Conservation (phyloP, 1,139 yeast genomes). For the Candida pseudoviswanathii region DNA sequence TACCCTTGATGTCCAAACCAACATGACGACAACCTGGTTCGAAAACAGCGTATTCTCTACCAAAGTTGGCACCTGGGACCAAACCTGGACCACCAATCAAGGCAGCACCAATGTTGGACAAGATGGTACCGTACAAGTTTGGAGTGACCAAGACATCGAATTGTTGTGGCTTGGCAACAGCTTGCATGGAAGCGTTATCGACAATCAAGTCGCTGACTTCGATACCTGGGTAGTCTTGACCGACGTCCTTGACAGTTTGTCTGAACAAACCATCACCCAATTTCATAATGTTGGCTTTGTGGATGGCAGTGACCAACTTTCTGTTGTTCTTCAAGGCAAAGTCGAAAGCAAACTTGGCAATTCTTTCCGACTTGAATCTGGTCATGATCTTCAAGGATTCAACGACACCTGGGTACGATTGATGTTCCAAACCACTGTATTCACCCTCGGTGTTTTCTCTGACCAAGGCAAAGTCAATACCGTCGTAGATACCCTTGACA, state of each 20-base stretch:
- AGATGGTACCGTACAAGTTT: slow-evolving; percentile 95
- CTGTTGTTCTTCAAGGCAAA: slow-evolving; percentile 92
- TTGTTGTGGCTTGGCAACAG: slow-evolving; percentile 97
- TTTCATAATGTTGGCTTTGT: slow-evolving; percentile 99
- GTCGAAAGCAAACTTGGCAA: slow-evolving; percentile 96
- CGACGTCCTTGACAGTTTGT: slow-evolving; percentile 88
- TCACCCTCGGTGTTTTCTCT: slow-evolving; percentile 99
- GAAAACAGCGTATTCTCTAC: slow-evolving; percentile 96
- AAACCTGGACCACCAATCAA: slow-evolving; percentile 98
- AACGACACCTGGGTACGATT: slow-evolving; percentile 96
- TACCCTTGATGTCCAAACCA: slow-evolving; percentile 94
- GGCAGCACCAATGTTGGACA: slow-evolving; percentile 98
- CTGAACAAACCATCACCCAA: slow-evolving; percentile 98
- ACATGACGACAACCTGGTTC: slow-evolving; percentile 99
- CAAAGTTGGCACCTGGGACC: slow-evolving; percentile 98
- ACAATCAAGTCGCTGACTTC: slow-evolving; percentile 91
- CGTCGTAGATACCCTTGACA: slow-evolving; percentile 83
- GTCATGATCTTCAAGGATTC: slow-evolving; percentile 96
- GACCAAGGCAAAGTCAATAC: slow-evolving; percentile 89
- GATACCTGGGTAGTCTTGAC: slow-evolving; percentile 85
- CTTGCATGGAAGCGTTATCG: slow-evolving; percentile 99
- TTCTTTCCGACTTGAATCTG: slow-evolving; percentile 92
- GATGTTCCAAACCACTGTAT: slow-evolving; percentile 97
- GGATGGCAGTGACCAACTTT: slow-evolving; percentile 92
- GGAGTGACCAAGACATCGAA: slow-evolving; percentile 98